Evolutionary conservation across 768 basidiomycete genomes (phyloP), one percentile per base, ranked within the genome.

Genomic region (Pisolithus orientalis): DNA sequence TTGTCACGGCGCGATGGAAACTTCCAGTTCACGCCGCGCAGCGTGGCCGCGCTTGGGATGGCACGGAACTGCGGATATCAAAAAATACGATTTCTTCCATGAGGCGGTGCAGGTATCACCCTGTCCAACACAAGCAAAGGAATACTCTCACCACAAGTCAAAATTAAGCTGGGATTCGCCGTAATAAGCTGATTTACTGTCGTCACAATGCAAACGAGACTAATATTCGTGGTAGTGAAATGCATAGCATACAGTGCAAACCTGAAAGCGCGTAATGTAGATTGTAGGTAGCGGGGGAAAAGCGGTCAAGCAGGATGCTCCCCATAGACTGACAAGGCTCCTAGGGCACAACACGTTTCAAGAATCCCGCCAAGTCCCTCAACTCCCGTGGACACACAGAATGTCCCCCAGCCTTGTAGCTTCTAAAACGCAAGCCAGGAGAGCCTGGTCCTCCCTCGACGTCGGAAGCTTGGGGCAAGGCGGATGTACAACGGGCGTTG

Each of bases 361-460:
- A 72, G 82, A 90, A 94, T 13, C 62, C 69, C 59, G 76, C 80
- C 60, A 94, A 65, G 61, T 94, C 85, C 34, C 76, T 72, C 39
- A 93, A 71, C 61, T 93, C 90, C 66, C 80, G 62, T 45, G 74
- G 72, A 52, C 73, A 76, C 14, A 85, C 79, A 39, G 79, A 77
- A 59, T 96, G 94, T 6, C 75, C 79, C 58, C 90, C 68, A 10
- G 81, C 83, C 2, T 73, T 69, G 65, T 94, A 94, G 10, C 77
- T 62, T 53, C 82, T 79, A 71, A 84, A 91, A 43, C 75, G 73
- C 28, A 92, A 60, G 10, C 90, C 93, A 14, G 68, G 51, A 4
- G 40, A 24, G 1, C 65, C 65, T 37, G 63, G 34, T 42, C 57
- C 65, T 4, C 57, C 42, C 34, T 55, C 59, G 7, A 28, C 54